These are phyloP conservation scores for Ilyonectria mors-panacis DNA, from an alignment of 2,329 filamentous ascomycete species.

Conservation along the genomic window DNA sequence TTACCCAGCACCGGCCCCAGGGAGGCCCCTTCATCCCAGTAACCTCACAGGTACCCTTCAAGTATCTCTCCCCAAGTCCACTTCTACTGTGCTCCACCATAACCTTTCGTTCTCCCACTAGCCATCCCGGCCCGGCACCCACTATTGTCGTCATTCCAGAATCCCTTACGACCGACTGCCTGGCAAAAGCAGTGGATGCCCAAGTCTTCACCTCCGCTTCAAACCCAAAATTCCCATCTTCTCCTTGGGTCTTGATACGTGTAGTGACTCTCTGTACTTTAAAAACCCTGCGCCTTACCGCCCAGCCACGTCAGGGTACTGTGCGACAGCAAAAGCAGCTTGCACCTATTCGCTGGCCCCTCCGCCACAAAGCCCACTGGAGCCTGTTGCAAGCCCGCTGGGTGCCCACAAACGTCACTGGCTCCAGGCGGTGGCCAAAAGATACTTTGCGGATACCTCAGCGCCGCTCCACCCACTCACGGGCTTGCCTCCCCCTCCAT, in stretches of 20 bases:
- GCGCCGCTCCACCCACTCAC: slow-evolving; percentile 44
- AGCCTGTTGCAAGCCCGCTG: slow-evolving; percentile 11
- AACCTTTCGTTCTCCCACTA: slow-evolving; percentile 10
- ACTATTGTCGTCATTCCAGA: neutral
- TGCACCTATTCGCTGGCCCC: slow-evolving; percentile 26
- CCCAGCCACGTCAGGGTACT: slow-evolving; percentile 42
- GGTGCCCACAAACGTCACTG: slow-evolving; percentile 36
- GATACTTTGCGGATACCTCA: slow-evolving; percentile 42
- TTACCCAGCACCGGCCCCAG: slow-evolving; percentile 28
- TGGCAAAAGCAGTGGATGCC: slow-evolving; percentile 8
- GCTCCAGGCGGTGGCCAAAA: slow-evolving; percentile 46
- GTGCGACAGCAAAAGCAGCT: slow-evolving; percentile 2
- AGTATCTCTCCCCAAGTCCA: slow-evolving; percentile 11
- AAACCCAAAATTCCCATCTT: neutral
- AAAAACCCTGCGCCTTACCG: slow-evolving; percentile 27
- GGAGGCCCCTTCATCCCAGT: slow-evolving; percentile 25
- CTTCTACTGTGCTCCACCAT: slow-evolving; percentile 16
- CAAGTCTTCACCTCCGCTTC: neutral
- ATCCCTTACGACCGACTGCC: neutral
- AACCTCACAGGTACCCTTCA: slow-evolving; percentile 15
- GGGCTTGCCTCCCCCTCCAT: slow-evolving; percentile 46
- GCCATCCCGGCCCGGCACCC: slow-evolving; percentile 1
- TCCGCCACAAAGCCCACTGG: slow-evolving; percentile 23
- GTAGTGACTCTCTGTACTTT: neutral
- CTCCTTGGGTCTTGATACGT: neutral